A percentile compares a stretch with the other conserved stretches of the same genome.
Evolutionary conservation across 805 yeast species (phyloP).

Genomic region (Metschnikowia hibisci): DNA sequence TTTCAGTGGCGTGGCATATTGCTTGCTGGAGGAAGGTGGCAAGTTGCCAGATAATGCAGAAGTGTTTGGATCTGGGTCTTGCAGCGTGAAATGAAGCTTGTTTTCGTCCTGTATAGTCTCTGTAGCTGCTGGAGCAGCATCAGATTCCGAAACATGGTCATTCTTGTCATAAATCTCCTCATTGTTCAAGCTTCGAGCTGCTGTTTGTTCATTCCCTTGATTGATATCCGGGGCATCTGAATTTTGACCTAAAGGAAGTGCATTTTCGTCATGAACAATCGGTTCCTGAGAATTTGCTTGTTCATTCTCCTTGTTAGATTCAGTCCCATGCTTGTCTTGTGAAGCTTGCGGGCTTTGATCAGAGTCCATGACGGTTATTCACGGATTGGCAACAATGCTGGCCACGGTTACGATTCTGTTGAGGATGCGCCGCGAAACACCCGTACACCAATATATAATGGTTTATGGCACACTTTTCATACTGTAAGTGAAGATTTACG

Average conservation of each 20-base stretch:
- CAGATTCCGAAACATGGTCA: neutral
- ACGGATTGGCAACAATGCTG: neutral
- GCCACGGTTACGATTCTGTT: neutral
- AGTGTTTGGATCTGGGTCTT: conserved; percentile 14
- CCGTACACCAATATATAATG: conserved; percentile 6
- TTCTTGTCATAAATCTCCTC: neutral
- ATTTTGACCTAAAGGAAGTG: conserved; percentile 10
- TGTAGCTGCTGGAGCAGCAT: neutral
- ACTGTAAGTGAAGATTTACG: too few relatives aligned
- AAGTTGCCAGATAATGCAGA: conserved; percentile 9
- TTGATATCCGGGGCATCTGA: conserved; percentile 9
- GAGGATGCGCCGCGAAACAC: conserved; percentile 1
- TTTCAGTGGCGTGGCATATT: conserved; percentile 40
- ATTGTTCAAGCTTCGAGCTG: neutral
- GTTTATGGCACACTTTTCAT: too few relatives aligned
- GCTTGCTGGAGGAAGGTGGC: conserved; percentile 9
- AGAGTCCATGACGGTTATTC: neutral
- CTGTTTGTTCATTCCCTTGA: neutral
- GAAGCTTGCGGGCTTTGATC: neutral
- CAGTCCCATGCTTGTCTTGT: neutral
- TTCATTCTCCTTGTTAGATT: neutral
- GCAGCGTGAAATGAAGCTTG: conserved; percentile 1
- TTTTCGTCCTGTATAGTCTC: conserved; percentile 4
- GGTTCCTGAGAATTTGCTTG: neutral
- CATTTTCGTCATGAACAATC: conserved; percentile 1